phyloP scores from a whole-genome alignment of 441 rosid genomes.

The Corymbia calophylla region DNA sequence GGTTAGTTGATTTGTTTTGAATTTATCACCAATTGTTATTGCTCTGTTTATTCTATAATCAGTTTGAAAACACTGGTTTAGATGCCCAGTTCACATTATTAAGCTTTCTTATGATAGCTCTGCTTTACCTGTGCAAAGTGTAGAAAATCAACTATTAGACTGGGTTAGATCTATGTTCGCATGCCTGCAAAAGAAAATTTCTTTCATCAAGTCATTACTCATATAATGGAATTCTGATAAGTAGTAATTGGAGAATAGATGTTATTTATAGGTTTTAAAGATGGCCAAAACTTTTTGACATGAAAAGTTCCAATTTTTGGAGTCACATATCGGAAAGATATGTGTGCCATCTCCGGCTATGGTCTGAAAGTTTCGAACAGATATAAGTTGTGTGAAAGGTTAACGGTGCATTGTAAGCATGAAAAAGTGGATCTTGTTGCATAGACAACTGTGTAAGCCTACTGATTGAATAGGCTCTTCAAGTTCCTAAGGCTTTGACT shows the following conservation, averaged over 20 bases:
- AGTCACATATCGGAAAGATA: background rate
- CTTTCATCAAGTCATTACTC: background rate
- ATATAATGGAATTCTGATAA: background rate
- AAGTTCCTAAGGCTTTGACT: background rate
- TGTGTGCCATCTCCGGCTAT: background rate
- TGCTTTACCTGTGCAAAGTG: background rate
- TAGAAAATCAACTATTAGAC: background rate
- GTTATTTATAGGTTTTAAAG: background rate
- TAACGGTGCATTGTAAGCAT: background rate
- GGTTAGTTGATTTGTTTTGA: conserved; percentile 5
- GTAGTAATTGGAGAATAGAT: background rate
- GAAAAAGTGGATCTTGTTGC: background rate
- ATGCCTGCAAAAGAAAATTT: background rate
- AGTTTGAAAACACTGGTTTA: background rate
- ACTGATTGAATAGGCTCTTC: background rate
- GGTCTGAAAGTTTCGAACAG: background rate
- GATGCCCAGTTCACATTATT: background rate
- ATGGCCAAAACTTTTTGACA: background rate
- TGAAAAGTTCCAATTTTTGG: background rate
- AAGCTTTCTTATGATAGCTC: background rate
- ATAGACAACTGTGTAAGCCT: background rate
- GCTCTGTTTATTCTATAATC: background rate
- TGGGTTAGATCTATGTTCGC: background rate
- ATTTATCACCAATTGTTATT: background rate
- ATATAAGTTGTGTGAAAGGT: background rate